Conservation (phyloP, 768 basidiomycete species). For the Psilocybe sp. region DNA sequence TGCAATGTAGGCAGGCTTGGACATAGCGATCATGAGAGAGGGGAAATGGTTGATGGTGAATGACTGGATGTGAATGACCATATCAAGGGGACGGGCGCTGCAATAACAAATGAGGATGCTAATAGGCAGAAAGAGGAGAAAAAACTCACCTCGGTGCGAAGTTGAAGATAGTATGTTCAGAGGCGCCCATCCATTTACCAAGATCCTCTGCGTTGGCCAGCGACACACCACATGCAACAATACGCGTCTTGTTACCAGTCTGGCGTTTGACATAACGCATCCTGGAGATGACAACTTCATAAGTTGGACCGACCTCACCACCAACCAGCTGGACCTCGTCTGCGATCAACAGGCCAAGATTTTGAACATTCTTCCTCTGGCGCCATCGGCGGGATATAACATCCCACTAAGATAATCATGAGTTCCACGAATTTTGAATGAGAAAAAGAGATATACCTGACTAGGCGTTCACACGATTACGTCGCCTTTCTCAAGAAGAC, state of each 20-base stretch:
- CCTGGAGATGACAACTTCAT: constrained; percentile 95
- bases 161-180: constrained; percentile 94
- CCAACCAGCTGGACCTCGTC: constrained; percentile 96
- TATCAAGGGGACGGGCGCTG: constrained; percentile 92
- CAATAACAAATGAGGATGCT: background rate
- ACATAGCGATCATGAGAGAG: constrained; percentile 98
- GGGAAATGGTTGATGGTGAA: constrained; percentile 98
- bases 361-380: constrained; percentile 95
- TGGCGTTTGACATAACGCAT: constrained; percentile 96
- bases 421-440: constrained; percentile 3
- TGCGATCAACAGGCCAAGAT: constrained; percentile 87
- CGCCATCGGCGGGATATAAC: constrained; percentile 93
- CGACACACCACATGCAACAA: constrained; percentile 93
- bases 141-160: constrained; percentile 77
- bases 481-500: constrained; percentile 87
- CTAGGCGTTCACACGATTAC: constrained; percentile 91
- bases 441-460: constrained; percentile 53
- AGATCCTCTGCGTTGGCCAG: constrained; percentile 94
- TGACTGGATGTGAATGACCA: constrained; percentile 96
- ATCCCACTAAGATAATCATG: constrained; percentile 70
- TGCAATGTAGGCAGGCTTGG: constrained; percentile 94
- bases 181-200: constrained; percentile 97
- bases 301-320: constrained; percentile 92
- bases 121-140: background rate
- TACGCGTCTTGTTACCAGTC: constrained; percentile 87